Conservation (phyloP, 129 eudicot genomes). For the Flaveria robusta region DNA sequence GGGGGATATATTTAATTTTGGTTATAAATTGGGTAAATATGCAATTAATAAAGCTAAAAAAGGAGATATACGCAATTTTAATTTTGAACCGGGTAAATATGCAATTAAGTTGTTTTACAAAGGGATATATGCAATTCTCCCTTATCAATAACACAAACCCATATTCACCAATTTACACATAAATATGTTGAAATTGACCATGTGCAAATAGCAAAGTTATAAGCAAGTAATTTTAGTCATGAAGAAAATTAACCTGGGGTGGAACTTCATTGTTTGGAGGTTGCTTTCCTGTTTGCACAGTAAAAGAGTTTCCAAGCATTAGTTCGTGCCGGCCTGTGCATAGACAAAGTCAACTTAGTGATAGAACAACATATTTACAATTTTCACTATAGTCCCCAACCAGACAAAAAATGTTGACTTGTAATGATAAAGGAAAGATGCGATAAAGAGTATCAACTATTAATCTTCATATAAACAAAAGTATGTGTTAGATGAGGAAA, state of each 20-base stretch:
- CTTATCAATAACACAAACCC: background rate
- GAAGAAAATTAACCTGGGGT: constrained; percentile 65
- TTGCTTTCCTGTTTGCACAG: constrained; percentile 40
- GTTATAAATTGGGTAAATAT: no score
- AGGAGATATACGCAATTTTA: no score
- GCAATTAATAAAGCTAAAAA: no score
- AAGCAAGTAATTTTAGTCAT: constrained; percentile 3
- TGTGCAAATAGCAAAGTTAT: background rate
- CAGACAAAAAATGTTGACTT: background rate
- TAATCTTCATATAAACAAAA: background rate
- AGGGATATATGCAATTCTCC: no score
- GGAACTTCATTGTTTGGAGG: constrained; percentile 75
- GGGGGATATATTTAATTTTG: no score
- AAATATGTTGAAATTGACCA: background rate
- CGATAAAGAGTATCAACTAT: background rate
- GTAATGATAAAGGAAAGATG: background rate
- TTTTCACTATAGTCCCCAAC: constrained; percentile 9
- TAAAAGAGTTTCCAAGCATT: constrained; percentile 78
- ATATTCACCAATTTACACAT: background rate
- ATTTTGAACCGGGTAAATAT: no score
- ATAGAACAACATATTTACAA: background rate
- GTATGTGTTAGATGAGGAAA: background rate
- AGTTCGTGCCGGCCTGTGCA: constrained; percentile 78
- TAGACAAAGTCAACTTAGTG: constrained; percentile 26
- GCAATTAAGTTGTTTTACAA: no score